These are phyloP conservation scores for Gamarada debralockiae DNA, from an alignment of 495 filamentous ascomycete genomes.

Conservation along the genomic window DNA sequence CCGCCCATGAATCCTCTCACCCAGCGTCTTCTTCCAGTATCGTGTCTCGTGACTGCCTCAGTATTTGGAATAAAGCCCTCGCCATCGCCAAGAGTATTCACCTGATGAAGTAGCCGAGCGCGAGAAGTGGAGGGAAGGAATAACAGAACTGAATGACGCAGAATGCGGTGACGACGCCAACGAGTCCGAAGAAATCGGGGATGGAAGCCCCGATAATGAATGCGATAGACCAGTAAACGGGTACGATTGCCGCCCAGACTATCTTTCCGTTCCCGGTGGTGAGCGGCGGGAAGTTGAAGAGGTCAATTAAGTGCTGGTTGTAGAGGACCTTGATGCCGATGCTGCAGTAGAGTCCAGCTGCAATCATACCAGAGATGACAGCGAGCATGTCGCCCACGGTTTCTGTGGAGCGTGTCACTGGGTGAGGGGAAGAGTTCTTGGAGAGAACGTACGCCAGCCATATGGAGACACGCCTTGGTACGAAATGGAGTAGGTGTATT, in stretches of 20 bases:
- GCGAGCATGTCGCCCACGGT: constrained; percentile 39
- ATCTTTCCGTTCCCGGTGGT: neutral
- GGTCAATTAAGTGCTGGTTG: neutral
- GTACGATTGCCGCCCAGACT: constrained; percentile 33
- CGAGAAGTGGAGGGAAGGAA: constrained; percentile 43
- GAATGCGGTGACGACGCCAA: constrained; percentile 36
- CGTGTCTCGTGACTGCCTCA: constrained; percentile 29
- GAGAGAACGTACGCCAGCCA: constrained; percentile 23
- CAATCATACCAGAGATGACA: constrained; percentile 46
- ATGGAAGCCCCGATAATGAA: constrained; percentile 48
- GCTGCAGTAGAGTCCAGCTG: constrained; percentile 54
- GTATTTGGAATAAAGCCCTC: constrained; percentile 45
- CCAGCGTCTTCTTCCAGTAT: constrained; percentile 31
- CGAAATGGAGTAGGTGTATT: constrained; percentile 44
- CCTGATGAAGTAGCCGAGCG: constrained; percentile 37
- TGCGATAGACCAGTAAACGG: constrained; percentile 52
- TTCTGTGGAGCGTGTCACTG: neutral
- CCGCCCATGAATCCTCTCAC: constrained; percentile 31
- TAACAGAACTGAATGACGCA: constrained; percentile 46
- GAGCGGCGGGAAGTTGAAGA: neutral
- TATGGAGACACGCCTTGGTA: constrained; percentile 48
- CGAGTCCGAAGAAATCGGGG: constrained; percentile 41
- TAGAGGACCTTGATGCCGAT: constrained; percentile 62
- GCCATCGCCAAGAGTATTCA: constrained; percentile 32
- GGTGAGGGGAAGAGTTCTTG: too few relatives aligned